Evolutionary conservation across 805 yeast species (phyloP), one percentile per base, ranked within the genome.

Genomic region (Wickerhamiella australiensis): DNA sequence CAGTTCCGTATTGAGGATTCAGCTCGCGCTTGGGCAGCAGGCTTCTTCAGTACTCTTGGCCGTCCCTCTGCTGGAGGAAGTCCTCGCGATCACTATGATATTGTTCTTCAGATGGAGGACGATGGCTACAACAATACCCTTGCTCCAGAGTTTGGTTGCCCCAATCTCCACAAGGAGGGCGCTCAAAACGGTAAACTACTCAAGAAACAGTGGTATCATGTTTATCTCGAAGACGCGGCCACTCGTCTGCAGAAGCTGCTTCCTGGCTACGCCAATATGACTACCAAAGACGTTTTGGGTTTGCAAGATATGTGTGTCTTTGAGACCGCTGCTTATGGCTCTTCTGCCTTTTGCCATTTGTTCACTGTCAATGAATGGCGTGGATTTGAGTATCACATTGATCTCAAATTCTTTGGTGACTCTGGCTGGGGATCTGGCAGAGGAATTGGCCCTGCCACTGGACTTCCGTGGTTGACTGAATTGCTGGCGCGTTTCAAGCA

Each of bases 331-430:
- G 82, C 77, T 8, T 71, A 70, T 50, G 94, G 92, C 8, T 61
- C 65, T 49, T 81, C 92, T 13, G 71, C 73, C 29, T 77, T 83
- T 54, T 84, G 94, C 64, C 71, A 72, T 35, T 69, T 81, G 27
- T 78, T 85, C 65, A 80, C 85, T 38, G 72, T 72, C 56, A 78
- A 78, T 21, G 90, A 84, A 53, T 79, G 77, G 69, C 65, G 80
- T 47, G 75, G 73, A 33, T 74, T 72, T 56, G 78, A 78, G 46
- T 85, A 84, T 64, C 67, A 72, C 18, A 68, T 68, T 25, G 88
- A 83, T 54, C 65, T 82, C 38, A 65, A 63, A 46, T 72, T 74
- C 58, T 85, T 76, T 67, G 82, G 82, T 61, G 65, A 72, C 38
- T 69, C 75, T 52, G 85, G 86, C 12, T 76, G 77, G 36, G 90